Evolutionary conservation across 768 basidiomycete species (phyloP).

Genomic region (Pluteus cervinus): DNA sequence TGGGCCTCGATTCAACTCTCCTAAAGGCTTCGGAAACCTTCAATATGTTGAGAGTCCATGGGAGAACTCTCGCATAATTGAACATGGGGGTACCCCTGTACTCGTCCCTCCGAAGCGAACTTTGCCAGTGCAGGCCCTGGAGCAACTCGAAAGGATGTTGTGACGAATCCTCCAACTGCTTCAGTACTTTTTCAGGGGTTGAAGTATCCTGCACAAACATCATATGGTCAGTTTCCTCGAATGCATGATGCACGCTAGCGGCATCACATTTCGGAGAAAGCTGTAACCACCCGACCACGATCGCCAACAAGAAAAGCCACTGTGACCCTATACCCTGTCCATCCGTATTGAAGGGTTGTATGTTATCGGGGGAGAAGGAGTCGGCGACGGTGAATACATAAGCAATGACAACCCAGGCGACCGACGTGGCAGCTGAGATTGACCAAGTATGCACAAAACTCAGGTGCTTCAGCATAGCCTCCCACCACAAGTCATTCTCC

Average conservation of each 20-base stretch:
- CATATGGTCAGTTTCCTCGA: conserved; percentile 27
- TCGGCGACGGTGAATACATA: conserved; percentile 29
- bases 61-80: conserved; percentile 10
- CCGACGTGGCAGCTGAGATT: conserved; percentile 29
- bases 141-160: too few species aligned
- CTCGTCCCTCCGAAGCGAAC: conserved; percentile 5
- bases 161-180: too few species aligned
- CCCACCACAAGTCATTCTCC: conserved; percentile 34
- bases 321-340: neutral
- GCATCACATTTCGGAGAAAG: conserved; percentile 21
- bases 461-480: conserved; percentile 20
- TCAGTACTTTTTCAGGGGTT: too few species aligned
- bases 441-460: conserved; percentile 34
- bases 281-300: neutral
- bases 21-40: conserved; percentile 1
- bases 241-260: conserved; percentile 20
- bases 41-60: conserved; percentile 7
- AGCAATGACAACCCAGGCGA: conserved; percentile 35
- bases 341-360: conserved; percentile 18
- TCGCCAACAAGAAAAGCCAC: neutral
- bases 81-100: conserved; percentile 9
- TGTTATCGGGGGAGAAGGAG: conserved; percentile 13
- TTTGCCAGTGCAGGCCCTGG: too few species aligned
- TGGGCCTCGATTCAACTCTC: too few species aligned
- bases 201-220: too few species aligned